Conservation (phyloP, 2,329 filamentous ascomycete genomes). For the Raffaelea ambrosiae region DNA sequence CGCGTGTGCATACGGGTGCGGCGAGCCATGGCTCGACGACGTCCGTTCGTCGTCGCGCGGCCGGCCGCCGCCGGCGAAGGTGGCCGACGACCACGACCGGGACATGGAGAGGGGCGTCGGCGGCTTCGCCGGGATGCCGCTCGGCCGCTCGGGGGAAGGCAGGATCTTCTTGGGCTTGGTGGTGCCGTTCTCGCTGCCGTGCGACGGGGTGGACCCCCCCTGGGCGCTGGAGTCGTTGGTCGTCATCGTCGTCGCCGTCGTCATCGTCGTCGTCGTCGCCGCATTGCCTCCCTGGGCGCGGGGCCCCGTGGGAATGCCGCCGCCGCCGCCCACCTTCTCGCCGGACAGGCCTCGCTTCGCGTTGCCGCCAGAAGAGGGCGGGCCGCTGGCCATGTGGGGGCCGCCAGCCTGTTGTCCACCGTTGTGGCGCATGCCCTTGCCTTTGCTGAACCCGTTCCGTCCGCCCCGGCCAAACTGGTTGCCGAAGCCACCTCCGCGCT, state of each 20-base stretch:
- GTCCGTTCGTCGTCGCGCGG: not conserved
- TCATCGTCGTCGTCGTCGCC: no score
- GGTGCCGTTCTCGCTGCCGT: not conserved
- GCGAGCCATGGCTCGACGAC: not conserved
- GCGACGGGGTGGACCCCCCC: not conserved
- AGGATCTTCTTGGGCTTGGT: not conserved
- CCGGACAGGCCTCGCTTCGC: no score
- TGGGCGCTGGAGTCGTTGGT: not conserved
- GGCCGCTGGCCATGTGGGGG: not conserved
- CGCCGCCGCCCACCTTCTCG: no score
- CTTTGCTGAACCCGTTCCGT: not conserved
- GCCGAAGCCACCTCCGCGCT: conserved; percentile 1
- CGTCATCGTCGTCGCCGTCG: not conserved
- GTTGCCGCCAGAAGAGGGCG: not conserved
- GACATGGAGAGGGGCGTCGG: conserved; percentile 11
- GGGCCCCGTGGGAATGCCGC: not conserved
- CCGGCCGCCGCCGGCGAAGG: not conserved
- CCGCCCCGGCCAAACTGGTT: conserved; percentile 4
- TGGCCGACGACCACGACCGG: not conserved
- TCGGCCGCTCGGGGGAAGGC: not conserved
- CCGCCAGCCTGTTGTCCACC: not conserved
- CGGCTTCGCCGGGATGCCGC: conserved; percentile 10
- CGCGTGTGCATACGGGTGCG: not conserved
- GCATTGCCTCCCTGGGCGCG: not conserved
- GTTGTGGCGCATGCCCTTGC: no score